These are phyloP conservation scores for Acanthamoeba lugdunensis DNA, from an alignment of 208 protist species.

Conservation along the genomic window DNA sequence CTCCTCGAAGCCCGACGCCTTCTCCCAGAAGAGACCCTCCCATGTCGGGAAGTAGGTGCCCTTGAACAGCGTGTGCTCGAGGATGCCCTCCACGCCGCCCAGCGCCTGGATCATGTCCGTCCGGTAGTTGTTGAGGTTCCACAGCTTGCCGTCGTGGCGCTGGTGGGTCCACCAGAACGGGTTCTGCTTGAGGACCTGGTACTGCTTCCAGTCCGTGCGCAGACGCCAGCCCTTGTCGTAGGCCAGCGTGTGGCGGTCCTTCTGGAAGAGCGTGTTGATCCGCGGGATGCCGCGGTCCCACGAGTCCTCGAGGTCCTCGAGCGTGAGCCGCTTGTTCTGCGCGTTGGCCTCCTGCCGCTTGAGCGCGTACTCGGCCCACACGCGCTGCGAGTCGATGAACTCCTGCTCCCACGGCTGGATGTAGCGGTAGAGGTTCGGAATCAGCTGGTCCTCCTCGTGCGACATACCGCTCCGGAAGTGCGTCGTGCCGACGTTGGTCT, in stretches of 20 bases:
- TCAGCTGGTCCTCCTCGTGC: constrained; percentile 98
- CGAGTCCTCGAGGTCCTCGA: constrained; percentile 99
- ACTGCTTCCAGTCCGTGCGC: constrained; percentile 98
- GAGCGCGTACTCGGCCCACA: constrained; percentile 98
- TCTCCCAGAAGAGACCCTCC: constrained; percentile 99
- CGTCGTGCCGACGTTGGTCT: constrained; percentile 96
- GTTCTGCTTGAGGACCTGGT: constrained; percentile 96
- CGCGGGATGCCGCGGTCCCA: constrained; percentile 99
- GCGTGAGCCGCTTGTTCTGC: constrained; percentile 95
- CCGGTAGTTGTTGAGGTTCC: constrained; percentile 99
- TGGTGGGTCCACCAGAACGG: constrained; percentile 99
- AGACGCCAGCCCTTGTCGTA: constrained; percentile 99
- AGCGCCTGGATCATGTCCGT: constrained; percentile 99
- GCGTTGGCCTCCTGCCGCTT: constrained; percentile 97
- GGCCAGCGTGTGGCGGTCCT: constrained; percentile 98
- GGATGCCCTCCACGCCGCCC: constrained; percentile 99
- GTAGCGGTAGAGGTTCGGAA: constrained; percentile 99
- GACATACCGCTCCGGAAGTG: constrained; percentile 98
- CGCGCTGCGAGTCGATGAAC: constrained; percentile 98
- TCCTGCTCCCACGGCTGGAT: constrained; percentile 99
- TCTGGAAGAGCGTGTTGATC: constrained; percentile 99
- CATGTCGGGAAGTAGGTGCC: constrained; percentile 99
- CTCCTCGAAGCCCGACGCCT: constrained; percentile 97
- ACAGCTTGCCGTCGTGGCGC: constrained; percentile 98
- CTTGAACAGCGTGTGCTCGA: constrained; percentile 99